Conservation (phyloP, 176 grass and related monocot species). For the Oryza officinalis region DNA sequence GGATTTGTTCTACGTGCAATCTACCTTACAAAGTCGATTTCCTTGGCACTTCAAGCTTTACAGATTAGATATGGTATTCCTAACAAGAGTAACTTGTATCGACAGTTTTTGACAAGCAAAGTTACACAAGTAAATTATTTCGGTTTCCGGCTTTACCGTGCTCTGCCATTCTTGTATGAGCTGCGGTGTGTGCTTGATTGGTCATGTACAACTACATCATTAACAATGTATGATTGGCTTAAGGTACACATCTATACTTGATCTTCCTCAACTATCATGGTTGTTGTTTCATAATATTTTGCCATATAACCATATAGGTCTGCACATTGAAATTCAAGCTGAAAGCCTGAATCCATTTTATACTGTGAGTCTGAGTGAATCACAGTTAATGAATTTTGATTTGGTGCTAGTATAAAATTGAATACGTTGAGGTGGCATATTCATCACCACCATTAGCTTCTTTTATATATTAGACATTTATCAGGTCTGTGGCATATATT, state of each 20-base stretch:
- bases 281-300: neutral
- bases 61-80: constrained; percentile 95
- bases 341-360: neutral
- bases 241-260: constrained; percentile 59
- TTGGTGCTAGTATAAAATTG: neutral
- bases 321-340: neutral
- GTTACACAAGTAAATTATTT: constrained; percentile 95
- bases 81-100: constrained; percentile 90
- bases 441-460: neutral
- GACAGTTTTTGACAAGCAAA: constrained; percentile 95
- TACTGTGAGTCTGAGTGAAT: neutral
- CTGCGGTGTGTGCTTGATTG: constrained; percentile 94
- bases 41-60: constrained; percentile 81
- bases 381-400: neutral
- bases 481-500: neutral
- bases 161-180: constrained; percentile 97
- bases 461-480: neutral
- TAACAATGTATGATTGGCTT: constrained; percentile 99
- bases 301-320: neutral
- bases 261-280: neutral
- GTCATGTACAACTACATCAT: constrained; percentile 93
- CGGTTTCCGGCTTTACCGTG: constrained; percentile 86
- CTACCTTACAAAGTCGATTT: constrained; percentile 93
- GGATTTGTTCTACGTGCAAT: constrained; percentile 85
- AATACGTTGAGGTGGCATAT: neutral